These are phyloP conservation scores for Myrmaecium sp. DNA, from an alignment of 2,329 filamentous ascomycete species.

Conservation along the genomic window DNA sequence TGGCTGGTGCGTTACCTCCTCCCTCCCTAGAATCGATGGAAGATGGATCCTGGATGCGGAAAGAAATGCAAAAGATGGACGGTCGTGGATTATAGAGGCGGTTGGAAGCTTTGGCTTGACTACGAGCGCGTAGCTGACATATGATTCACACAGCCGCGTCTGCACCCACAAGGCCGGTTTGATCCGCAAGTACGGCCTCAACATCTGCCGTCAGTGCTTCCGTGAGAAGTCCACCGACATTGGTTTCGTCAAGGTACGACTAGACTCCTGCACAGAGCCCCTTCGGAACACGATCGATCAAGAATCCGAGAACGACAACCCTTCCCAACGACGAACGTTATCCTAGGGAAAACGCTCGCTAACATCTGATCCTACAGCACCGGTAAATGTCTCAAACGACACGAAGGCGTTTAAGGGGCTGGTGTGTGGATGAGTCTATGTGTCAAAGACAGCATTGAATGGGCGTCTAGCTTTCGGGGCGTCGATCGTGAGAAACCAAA, in stretches of 20 bases:
- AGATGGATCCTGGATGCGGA: slow-evolving; percentile 3
- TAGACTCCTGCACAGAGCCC: too few relatives aligned
- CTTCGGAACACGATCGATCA: not conserved
- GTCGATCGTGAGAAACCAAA: too few relatives aligned
- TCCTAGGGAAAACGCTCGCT: too few relatives aligned
- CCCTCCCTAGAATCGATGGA: slow-evolving; percentile 1
- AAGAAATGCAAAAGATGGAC: not conserved
- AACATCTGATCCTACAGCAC: too few relatives aligned
- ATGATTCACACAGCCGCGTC: slow-evolving; percentile 44
- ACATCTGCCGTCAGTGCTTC: slow-evolving; percentile 61
- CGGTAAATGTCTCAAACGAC: too few relatives aligned
- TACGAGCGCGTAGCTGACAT: slow-evolving; percentile 5
- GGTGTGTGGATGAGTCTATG: too few relatives aligned
- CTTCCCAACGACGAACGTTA: too few relatives aligned
- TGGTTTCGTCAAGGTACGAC: slow-evolving; percentile 48
- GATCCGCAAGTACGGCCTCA: slow-evolving; percentile 98
- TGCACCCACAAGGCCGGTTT: slow-evolving; percentile 96
- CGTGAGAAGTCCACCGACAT: slow-evolving; percentile 51
- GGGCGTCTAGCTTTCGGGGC: too few relatives aligned
- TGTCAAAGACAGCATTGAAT: too few relatives aligned
- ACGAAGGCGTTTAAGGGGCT: too few relatives aligned
- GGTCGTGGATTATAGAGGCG: too few relatives aligned
- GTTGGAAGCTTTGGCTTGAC: slow-evolving; percentile 8
- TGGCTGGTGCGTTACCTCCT: slow-evolving; percentile 55
- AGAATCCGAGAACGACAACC: not conserved